Conservation (phyloP, 495 filamentous ascomycete genomes). For the Hypoxylon trugodes region DNA sequence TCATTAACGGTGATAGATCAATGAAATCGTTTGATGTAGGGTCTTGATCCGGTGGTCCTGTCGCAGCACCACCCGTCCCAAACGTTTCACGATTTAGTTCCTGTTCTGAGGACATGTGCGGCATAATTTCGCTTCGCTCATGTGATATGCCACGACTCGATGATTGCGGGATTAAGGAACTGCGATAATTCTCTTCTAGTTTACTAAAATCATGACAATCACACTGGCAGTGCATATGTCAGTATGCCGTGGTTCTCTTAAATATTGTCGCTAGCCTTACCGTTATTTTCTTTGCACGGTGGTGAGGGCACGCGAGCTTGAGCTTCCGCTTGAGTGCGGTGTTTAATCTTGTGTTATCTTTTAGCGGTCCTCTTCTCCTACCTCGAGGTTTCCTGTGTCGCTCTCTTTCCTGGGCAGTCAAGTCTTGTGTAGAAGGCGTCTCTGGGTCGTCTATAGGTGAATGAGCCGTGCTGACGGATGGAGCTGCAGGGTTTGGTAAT, state of each 20-base stretch:
- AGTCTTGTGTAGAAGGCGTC: conserved; percentile 17
- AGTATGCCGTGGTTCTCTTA: not conserved
- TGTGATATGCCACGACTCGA: conserved; percentile 16
- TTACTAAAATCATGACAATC: conserved; percentile 42
- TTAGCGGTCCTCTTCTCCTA: conserved; percentile 39
- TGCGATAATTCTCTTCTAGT: conserved; percentile 33
- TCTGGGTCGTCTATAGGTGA: conserved; percentile 33
- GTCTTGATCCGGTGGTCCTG: conserved; percentile 23
- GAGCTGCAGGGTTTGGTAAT: conserved; percentile 17
- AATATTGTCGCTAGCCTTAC: conserved; percentile 22
- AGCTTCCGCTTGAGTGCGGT: conserved; percentile 42
- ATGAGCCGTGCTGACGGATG: conserved; percentile 32
- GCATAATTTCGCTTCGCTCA: not conserved
- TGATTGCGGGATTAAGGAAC: not conserved
- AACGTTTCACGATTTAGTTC: conserved; percentile 32
- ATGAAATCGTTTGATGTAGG: conserved; percentile 6
- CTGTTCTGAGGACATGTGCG: conserved; percentile 6
- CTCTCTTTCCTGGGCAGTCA: conserved; percentile 11
- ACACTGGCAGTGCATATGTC: conserved; percentile 27
- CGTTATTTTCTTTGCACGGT: conserved; percentile 38
- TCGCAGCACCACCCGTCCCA: conserved; percentile 32
- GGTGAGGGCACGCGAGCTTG: conserved; percentile 36
- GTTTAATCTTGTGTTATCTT: conserved; percentile 28
- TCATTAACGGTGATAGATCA: conserved; percentile 7
- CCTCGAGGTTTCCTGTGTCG: conserved; percentile 31